Conservation (phyloP, 169 alveolate genomes). For the Plasmodium berghei region DNA sequence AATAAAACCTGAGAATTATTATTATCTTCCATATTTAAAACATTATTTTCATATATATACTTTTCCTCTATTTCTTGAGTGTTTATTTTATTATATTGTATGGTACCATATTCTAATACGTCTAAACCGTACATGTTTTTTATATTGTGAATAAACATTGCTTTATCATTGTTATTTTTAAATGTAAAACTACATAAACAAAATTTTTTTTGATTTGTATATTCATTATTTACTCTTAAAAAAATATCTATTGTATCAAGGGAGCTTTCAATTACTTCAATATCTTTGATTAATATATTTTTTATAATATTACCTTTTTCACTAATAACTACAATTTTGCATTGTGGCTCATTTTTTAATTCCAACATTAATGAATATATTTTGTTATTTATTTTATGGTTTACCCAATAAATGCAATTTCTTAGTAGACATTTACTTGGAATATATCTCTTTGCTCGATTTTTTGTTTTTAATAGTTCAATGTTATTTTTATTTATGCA, state of each 20-base stretch:
- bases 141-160: constrained; percentile 42
- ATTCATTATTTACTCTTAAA: constrained; percentile 64
- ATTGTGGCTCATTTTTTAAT: constrained; percentile 53
- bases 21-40: constrained; percentile 32
- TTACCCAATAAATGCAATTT: constrained; percentile 50
- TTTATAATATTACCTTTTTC: constrained; percentile 39
- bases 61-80: constrained; percentile 57
- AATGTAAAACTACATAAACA: constrained; percentile 29
- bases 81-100: constrained; percentile 60
- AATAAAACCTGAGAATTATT: constrained; percentile 14
- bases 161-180: constrained; percentile 43
- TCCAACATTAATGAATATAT: constrained; percentile 46
- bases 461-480: constrained; percentile 37
- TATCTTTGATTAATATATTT: constrained; percentile 60
- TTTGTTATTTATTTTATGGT: constrained; percentile 32
- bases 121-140: constrained; percentile 68
- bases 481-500: constrained; percentile 7
- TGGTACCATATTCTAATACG: constrained; percentile 63
- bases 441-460: constrained; percentile 52
- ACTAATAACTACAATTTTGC: constrained; percentile 34
- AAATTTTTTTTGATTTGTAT: constrained; percentile 32
- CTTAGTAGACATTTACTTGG: constrained; percentile 54
- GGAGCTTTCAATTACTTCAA: constrained; percentile 34
- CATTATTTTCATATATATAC: constrained; percentile 50
- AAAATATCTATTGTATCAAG: constrained; percentile 51